Evolutionary conservation across 1,284 basidiomycete species (phyloP).

Genomic region (Ustilago shanxiensis): DNA sequence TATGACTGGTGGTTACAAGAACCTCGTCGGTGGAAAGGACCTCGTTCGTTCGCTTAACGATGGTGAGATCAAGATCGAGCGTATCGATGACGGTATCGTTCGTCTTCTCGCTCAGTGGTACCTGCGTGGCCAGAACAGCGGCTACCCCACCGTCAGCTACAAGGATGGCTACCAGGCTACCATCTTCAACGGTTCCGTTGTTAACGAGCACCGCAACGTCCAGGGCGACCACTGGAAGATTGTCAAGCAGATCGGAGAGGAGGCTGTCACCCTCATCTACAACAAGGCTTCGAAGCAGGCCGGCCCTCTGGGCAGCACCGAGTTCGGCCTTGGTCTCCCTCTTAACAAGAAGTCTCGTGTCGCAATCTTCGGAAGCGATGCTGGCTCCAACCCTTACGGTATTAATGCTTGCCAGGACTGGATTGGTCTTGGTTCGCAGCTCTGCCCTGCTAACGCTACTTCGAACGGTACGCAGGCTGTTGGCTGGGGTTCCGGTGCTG

Average conservation of each 20-base stretch:
- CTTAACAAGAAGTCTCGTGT: slow-evolving; percentile 33
- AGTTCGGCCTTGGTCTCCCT: slow-evolving; percentile 42
- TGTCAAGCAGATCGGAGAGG: slow-evolving; percentile 37
- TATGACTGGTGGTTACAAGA: slow-evolving; percentile 40
- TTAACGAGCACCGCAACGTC: slow-evolving; percentile 41
- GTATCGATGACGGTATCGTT: slow-evolving; percentile 41
- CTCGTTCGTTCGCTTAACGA: slow-evolving; percentile 36
- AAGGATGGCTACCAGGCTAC: slow-evolving; percentile 47
- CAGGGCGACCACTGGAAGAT: slow-evolving; percentile 47
- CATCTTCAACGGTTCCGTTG: slow-evolving; percentile 41
- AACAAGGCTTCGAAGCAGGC: slow-evolving; percentile 50
- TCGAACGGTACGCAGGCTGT: slow-evolving; percentile 41
- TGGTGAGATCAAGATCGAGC: slow-evolving; percentile 43
- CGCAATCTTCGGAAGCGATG: slow-evolving; percentile 47
- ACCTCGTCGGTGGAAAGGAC: slow-evolving; percentile 29
- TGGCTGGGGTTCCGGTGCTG: slow-evolving; percentile 41
- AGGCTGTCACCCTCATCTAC: slow-evolving; percentile 42
- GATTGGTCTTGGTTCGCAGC: slow-evolving; percentile 55
- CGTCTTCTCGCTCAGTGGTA: slow-evolving; percentile 45
- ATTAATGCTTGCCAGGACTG: slow-evolving; percentile 40
- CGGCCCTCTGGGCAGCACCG: slow-evolving; percentile 24
- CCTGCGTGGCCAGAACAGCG: slow-evolving; percentile 27
- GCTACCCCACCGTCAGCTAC: slow-evolving; percentile 43
- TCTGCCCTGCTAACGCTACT: slow-evolving; percentile 40
- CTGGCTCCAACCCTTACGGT: slow-evolving; percentile 42